Base-by-base conservation (phyloP, 345 rosid genomes). In the Mercurialis annua region DNA sequence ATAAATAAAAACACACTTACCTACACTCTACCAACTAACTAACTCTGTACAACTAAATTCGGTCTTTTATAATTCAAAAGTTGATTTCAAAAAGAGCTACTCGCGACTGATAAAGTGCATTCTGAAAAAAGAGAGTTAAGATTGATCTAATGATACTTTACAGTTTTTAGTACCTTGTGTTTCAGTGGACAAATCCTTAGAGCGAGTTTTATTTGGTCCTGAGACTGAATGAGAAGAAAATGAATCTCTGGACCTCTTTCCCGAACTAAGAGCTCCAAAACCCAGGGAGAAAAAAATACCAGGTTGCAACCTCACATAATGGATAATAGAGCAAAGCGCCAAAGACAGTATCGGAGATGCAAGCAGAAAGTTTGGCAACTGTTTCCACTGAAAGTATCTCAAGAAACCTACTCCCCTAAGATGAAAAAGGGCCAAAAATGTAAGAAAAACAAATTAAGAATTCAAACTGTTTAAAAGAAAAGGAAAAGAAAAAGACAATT, bases 361-460 rank as follows among this genome's bases (percentile, higher is more conserved):
- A 30, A 91, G 91, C 23, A 94, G 86, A 86, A 94, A 94, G 78
- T 91, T 94, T 57, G 99, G 99, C 76, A 94, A 67, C 79, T 91
- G 97, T 71, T 89, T 91, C 8, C 86, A 69, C 55, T 84, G 86
- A 79, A 94, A 94, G 78, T 89, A 91, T 62, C 65, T 87, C 81
- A 94, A 81, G 85, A 94, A 91, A 34, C 99, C 99, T 65, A 86
- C 95, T 73, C 91, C 87, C 95, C 99, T 94, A 74, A 68, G 63
- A 73, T 23, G 27, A 38, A 70, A 73, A 51, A n/a, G 47, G 26
- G 11, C 10, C 67, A 55, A 1, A 20, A 61, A 36, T 33, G 27
- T 48, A 59, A 71, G 66, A 31, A 69, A 14, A 44, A 69, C 7
- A 66, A 66, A 49, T 56, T 21, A 33, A 33, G 20, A 21, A 38